Evolutionary conservation across 768 basidiomycete genomes (phyloP).

Genomic region (Leccinellum luteum): DNA sequence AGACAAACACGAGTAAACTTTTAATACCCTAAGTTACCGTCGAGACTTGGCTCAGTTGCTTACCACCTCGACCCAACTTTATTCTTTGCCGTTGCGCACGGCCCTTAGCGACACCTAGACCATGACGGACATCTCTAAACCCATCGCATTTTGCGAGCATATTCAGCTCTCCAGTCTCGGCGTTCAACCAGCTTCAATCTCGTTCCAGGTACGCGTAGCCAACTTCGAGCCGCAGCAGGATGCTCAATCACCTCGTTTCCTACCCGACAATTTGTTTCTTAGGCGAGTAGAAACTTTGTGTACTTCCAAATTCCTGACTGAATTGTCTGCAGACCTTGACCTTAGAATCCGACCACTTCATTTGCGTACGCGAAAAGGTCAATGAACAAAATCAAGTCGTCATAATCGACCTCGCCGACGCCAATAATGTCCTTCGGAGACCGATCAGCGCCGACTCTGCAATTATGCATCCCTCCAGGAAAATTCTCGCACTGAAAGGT

Average conservation of each 20-base stretch:
- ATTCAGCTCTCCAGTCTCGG: conserved; percentile 94
- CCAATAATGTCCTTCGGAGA: conserved; percentile 93
- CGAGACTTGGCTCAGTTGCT: conserved; percentile 6
- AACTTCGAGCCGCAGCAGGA: conserved; percentile 12
- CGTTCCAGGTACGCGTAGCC: conserved; percentile 78
- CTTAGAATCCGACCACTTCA: conserved; percentile 96
- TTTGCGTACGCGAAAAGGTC: conserved; percentile 95
- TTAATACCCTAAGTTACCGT: conserved; percentile 17
- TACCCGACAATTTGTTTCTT: background rate
- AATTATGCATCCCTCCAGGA: conserved; percentile 96
- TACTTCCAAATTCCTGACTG: background rate
- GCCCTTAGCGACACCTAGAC: conserved; percentile 18
- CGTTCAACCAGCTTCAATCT: conserved; percentile 94
- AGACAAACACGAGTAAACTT: conserved; percentile 34
- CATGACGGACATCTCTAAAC: conserved; percentile 48
- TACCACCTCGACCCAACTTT: conserved; percentile 21
- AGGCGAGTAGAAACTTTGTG: conserved; percentile 18
- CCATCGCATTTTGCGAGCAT: conserved; percentile 88
- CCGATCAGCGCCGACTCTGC: conserved; percentile 99
- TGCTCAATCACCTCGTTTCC: conserved; percentile 17
- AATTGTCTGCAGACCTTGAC: conserved; percentile 70
- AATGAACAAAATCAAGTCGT: conserved; percentile 97
- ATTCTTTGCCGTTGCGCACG: conserved; percentile 15
- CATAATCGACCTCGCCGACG: conserved; percentile 96
- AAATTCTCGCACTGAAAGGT: conserved; percentile 96